Base-by-base conservation (phyloP, 2,329 filamentous ascomycete species). In the Fusarium citri region DNA sequence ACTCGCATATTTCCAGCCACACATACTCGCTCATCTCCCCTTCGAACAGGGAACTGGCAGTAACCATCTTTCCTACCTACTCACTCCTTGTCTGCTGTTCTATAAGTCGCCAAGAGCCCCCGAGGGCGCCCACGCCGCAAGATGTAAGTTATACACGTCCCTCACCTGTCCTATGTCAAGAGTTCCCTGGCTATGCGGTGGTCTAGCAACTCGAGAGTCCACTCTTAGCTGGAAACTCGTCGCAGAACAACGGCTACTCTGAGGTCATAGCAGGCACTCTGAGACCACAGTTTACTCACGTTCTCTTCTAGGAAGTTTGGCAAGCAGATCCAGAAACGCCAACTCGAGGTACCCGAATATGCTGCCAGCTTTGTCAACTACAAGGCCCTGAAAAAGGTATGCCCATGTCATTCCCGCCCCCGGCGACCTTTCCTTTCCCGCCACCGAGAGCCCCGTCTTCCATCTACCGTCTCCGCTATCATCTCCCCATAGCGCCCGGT, bases 291-390 rank as follows among this genome's bases (percentile, higher is more conserved):
- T 30, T 51, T 56, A 45, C 67, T 75, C 50, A 68, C 57, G 20
- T 37, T 59, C 46, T 54, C 12, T 55, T 63, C 69, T 77, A 99
- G 95, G 96, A 99, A 99, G 89, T 99, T 99, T 85, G 96, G 96
- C 82, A 99, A 99, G 86, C 94, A 98, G 80, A 97, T 99, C 74
- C 96, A 98, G 86, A 97, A 97, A 86, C 92, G 94, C 80, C 96
- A 99, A 87, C 93, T 99, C 77, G 96, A 99, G 81, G 94, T 99
- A 65, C 96, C 96, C 65, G 96, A 99, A 88, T 99, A 99, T 91
- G 95, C 96, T 68, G 94, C 95, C 71, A 98, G 94, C 83, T 99
- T 99, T 80, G 94, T 98, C 76, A 98, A 99, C 83, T 99, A 99
- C 86, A 99, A 99, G 84, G 94, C 94, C 65, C 86, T 99, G 75